Base-by-base conservation (phyloP, 2,329 filamentous ascomycete species). In the Sarocladium brachiariae region DNA sequence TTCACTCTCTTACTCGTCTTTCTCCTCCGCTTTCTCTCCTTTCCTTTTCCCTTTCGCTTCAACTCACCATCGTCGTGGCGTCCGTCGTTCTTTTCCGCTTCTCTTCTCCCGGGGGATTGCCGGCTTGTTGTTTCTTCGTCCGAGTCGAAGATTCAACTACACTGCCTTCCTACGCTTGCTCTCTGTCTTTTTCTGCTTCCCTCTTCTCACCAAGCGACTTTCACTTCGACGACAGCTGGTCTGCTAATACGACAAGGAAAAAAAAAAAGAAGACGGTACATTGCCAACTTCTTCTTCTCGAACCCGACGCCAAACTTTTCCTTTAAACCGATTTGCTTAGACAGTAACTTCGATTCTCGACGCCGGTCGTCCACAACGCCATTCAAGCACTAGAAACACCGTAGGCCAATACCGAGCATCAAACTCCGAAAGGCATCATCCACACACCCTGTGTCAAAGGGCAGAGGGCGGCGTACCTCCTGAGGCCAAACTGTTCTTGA, bases 101-200 rank as follows among this genome's bases (percentile, higher is more conserved):
- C 50, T 56, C 47, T 56, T 52, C 52, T 58, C 57, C 51, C 53
- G 24, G 23, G 14, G 31, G 34, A n/a, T 45, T 10, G 27, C 43
- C 19, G 43, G 43, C 43, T 47, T 8, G 35, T 9, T 21, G 33
- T 21, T 5, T 47, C 43, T 47, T 47, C 43, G 43, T 33, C 43
- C 43, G 43, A 33, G 27, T 47, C 43, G 43, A 47, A 47, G 43
- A 47, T 45, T 7, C 43, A 24, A 33, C 18, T n/a, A 24, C 27
- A 34, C 14, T 21, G n/a, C n/a, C n/a, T n/a, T n/a, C n/a, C n/a
- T 41, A 31, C 35, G 25, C 43, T 38, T 23, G 50, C 37, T 35
- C 43, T n/a, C n/a, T 4, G 7, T 30, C n/a, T 19, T 33, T 23
- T 31, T 33, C 13, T 18, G 18, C 21, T 10, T 19, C 24, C 7